Conservation (phyloP, 1,284 basidiomycete genomes). For the Dichomitus squalens region DNA sequence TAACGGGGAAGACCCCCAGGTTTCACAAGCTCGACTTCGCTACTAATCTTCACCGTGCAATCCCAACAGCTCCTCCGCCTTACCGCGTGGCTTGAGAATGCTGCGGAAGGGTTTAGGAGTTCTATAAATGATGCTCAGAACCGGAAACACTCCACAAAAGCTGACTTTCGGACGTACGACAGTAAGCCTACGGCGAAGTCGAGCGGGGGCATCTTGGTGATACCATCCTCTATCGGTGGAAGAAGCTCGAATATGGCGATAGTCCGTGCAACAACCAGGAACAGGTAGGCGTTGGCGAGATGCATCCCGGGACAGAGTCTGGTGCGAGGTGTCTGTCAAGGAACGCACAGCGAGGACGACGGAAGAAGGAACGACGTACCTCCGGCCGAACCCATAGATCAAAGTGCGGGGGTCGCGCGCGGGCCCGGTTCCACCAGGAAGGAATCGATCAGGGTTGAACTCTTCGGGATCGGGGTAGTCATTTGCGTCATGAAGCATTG, state of each 20-base stretch:
- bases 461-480: constrained; percentile 8
- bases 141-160: not conserved
- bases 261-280: constrained; percentile 26
- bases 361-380: not conserved
- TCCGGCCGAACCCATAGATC: constrained; percentile 4
- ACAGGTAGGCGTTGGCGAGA: constrained; percentile 28
- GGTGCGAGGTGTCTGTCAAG: not conserved
- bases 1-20: no score
- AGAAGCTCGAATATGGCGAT: constrained; percentile 27
- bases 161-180: not conserved
- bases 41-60: not conserved
- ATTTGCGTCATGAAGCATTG: constrained; percentile 5
- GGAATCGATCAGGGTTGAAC: constrained; percentile 10
- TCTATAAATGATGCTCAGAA: not conserved
- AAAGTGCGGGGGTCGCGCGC: constrained; percentile 3
- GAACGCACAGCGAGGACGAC: no score
- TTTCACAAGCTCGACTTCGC: no score
- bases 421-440: not conserved
- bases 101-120: not conserved
- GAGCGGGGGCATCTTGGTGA: not conserved
- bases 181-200: not conserved
- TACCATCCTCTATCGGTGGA: not conserved
- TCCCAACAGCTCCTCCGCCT: not conserved
- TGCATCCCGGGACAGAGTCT: constrained; percentile 30
- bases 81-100: not conserved